phyloP scores from a whole-genome alignment of 768 basidiomycete genomes.

The Leccinum subtestaceum region DNA sequence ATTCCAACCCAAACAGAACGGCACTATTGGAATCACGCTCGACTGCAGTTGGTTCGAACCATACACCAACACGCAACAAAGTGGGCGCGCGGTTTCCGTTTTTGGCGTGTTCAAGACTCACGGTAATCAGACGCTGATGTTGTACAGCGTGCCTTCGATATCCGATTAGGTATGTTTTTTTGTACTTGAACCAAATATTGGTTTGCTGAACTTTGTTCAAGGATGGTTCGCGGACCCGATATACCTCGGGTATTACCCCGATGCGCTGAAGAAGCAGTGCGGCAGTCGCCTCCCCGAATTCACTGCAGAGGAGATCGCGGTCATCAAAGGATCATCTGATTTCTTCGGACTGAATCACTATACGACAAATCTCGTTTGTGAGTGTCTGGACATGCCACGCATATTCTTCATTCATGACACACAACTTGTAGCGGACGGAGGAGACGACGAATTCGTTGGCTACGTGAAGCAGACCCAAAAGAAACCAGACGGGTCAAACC shows the following conservation, averaged over 20 bases:
- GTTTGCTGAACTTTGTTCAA: constrained; percentile 28
- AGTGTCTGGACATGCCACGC: constrained; percentile 21
- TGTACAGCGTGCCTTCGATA: constrained; percentile 71
- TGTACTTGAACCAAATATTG: constrained; percentile 19
- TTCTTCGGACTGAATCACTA: constrained; percentile 80
- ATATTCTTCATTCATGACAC: background rate
- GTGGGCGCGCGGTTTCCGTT: constrained; percentile 32
- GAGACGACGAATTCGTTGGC: constrained; percentile 66
- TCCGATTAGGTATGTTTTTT: constrained; percentile 60
- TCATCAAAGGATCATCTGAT: constrained; percentile 67
- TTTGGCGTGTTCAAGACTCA: background rate
- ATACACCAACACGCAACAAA: constrained; percentile 65
- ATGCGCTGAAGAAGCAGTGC: constrained; percentile 54
- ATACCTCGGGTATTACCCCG: constrained; percentile 72
- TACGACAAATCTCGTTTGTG: constrained; percentile 67
- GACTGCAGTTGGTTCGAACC: constrained; percentile 78
- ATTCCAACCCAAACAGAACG: constrained; percentile 62
- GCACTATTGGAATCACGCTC: constrained; percentile 75
- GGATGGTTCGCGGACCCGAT: constrained; percentile 73
- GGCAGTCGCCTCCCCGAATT: constrained; percentile 60
- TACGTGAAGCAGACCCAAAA: constrained; percentile 62
- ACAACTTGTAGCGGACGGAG: constrained; percentile 48
- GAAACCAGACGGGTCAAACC: constrained; percentile 62
- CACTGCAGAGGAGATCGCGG: constrained; percentile 51
- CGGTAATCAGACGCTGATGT: constrained; percentile 54